Evolutionary conservation across 306 rosid species (phyloP).

Genomic region (Cucumis hystrix): DNA sequence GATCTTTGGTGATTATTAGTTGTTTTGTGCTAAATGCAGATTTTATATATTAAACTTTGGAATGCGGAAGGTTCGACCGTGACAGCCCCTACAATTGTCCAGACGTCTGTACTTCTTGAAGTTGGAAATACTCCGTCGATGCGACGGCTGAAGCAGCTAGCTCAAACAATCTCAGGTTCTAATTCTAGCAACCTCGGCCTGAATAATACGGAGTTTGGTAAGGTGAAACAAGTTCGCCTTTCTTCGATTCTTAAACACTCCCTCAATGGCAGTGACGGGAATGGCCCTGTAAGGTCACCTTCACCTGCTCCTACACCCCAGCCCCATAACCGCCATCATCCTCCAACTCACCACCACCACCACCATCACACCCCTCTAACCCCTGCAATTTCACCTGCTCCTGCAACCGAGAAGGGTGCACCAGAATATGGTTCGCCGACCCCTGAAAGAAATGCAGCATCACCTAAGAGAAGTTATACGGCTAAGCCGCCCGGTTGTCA

Average conservation of each 20-base stretch:
- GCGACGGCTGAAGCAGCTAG: slow-evolving; percentile 66
- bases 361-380: slow-evolving; percentile 21
- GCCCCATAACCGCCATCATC: slow-evolving; percentile 28
- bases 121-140: slow-evolving; percentile 53
- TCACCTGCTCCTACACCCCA: slow-evolving; percentile 57
- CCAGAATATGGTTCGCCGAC: slow-evolving; percentile 36
- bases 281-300: slow-evolving; percentile 38
- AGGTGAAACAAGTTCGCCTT: slow-evolving; percentile 83
- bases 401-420: slow-evolving; percentile 14
- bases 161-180: slow-evolving; percentile 67
- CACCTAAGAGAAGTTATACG: slow-evolving; percentile 26
- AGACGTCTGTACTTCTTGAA: slow-evolving; percentile 54
- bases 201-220: slow-evolving; percentile 73
- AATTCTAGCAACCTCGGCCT: slow-evolving; percentile 76
- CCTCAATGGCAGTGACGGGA: slow-evolving; percentile 42
- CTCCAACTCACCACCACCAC: slow-evolving; percentile 39
- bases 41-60: slow-evolving; percentile 43
- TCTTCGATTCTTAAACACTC: slow-evolving; percentile 62
- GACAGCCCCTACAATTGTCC: slow-evolving; percentile 53
- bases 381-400: slow-evolving; percentile 47
- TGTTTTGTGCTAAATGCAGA: slow-evolving; percentile 44
- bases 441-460: slow-evolving; percentile 16
- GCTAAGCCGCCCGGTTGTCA: slow-evolving; percentile 59
- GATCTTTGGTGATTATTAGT: slow-evolving; percentile 13
- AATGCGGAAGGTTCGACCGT: slow-evolving; percentile 70